Evolutionary conservation across 2,329 filamentous ascomycete genomes (phyloP).

Genomic region (Daldinia sp.): DNA sequence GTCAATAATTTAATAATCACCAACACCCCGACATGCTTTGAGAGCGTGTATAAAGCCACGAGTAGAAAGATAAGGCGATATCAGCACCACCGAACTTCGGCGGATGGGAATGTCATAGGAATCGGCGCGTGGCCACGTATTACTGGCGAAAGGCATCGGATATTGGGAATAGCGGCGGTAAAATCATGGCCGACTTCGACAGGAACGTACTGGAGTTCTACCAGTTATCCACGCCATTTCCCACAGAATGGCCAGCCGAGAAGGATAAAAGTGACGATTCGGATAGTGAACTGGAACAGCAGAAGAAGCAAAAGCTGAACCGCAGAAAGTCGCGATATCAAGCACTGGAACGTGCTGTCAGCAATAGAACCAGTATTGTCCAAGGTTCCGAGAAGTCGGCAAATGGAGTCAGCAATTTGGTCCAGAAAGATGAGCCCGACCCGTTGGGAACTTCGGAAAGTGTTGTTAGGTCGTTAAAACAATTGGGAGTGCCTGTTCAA

Average conservation of each 20-base stretch:
- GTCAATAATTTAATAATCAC: slow-evolving; percentile 1
- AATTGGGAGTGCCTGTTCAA: slow-evolving; percentile 80
- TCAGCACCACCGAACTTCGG: background rate
- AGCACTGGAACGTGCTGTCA: slow-evolving; percentile 79
- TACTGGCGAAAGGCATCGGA: slow-evolving; percentile 18
- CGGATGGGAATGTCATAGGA: slow-evolving; percentile 24
- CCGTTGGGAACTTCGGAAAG: slow-evolving; percentile 88
- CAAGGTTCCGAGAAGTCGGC: slow-evolving; percentile 73
- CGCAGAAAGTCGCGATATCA: slow-evolving; percentile 82
- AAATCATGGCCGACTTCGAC: slow-evolving; percentile 74
- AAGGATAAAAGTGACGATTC: slow-evolving; percentile 71
- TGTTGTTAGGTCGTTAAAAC: slow-evolving; percentile 81
- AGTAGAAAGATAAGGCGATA: background rate
- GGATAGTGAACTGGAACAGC: slow-evolving; percentile 64
- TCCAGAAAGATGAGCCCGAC: slow-evolving; percentile 92
- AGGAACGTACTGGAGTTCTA: slow-evolving; percentile 87
- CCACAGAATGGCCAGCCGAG: slow-evolving; percentile 85
- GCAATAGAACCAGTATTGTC: slow-evolving; percentile 71
- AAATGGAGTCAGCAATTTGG: slow-evolving; percentile 74
- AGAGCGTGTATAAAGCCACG: background rate
- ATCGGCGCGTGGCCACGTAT: slow-evolving; percentile 14
- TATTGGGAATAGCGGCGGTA: slow-evolving; percentile 26
- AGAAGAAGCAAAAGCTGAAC: slow-evolving; percentile 57
- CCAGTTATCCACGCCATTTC: slow-evolving; percentile 79
- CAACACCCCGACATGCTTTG: background rate